Evolutionary conservation across 2,329 filamentous ascomycete genomes (phyloP), one percentile per base, ranked within the genome.

Genomic region (Ophiostoma sp.): DNA sequence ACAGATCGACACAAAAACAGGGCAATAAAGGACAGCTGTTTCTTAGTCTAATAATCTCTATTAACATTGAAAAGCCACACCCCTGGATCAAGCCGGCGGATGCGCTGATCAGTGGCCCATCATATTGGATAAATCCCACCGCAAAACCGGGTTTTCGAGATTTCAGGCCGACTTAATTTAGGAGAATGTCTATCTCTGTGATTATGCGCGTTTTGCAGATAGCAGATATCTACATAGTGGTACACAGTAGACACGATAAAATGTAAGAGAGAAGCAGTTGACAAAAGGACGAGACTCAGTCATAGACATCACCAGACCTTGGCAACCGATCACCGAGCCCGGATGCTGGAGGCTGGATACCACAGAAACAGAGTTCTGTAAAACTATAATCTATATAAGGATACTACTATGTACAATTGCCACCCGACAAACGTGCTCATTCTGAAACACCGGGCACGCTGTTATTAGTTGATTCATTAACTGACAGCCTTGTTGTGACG

Each of bases 141-240:
- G 62, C 62, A 39, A 65, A 65, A 65, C 62, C 62, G 35, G 35
- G 62, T 65, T 65, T 65, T 65, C 33, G 10, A 39, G 33, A 36
- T 64, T 64, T 64, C 15, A 36, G 17, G 31, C 6, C 20, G 33
- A 64, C 15, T 64, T 64, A 64, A 64, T 36, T 64, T 64, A 64
- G 27, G 60, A 48, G 44, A 48, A 20, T 48, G 17, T 7, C 36
- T 39, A 3, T 48, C 17, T 44, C 41, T 44, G 48, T 54, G 48
- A 54, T 54, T 54, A 23, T 54, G 48, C 48, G 48, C 20, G 48
- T 54, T 54, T 54, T 54, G 20, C 20, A 54, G 48, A 17, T 23
- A 6, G 44, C 15, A 20, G 48, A 54, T 23, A 54, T 48, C 44
- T n/a, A 20, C 20, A 48, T 31, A 31, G 27, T 17, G 15, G 17